Evolutionary conservation across 75 land plant genomes (phyloP).

Genomic region (Isoetes taiwanensis): DNA sequence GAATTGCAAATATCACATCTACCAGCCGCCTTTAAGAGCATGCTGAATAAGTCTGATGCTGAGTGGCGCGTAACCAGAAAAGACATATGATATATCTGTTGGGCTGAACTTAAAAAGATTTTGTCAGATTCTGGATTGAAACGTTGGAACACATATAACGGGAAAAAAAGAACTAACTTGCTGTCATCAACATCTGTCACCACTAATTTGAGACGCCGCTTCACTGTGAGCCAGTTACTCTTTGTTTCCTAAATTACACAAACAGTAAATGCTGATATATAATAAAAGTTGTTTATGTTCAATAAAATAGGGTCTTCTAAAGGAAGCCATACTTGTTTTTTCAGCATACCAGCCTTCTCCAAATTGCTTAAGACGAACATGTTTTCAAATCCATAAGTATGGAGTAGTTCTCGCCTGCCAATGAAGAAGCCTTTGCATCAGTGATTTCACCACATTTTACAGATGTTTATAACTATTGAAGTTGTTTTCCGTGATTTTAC

Average conservation of each 20-base stretch:
- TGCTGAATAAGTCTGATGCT: conserved; percentile 85
- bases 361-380: conserved; percentile 62
- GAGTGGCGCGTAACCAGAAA: conserved; percentile 97
- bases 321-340: conserved; percentile 45
- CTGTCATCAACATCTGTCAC: conserved; percentile 72
- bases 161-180: conserved; percentile 34
- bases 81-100: conserved; percentile 79
- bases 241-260: conserved; percentile 52
- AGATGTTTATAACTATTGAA: too few species aligned
- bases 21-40: conserved; percentile 85
- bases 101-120: conserved; percentile 40
- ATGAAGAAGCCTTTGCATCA: neutral
- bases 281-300: neutral
- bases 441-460: neutral
- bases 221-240: conserved; percentile 62
- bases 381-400: conserved; percentile 97
- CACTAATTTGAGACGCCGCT: conserved; percentile 54
- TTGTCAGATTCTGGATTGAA: neutral
- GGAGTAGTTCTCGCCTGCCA: conserved; percentile 87
- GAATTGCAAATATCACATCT: conserved; percentile 3
- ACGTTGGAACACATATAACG: neutral
- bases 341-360: conserved; percentile 78
- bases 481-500: too few species aligned
- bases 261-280: neutral
- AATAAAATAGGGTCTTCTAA: neutral